Conservation (phyloP, 2,329 filamentous ascomycete genomes). For the Colletotrichum viniferum region DNA sequence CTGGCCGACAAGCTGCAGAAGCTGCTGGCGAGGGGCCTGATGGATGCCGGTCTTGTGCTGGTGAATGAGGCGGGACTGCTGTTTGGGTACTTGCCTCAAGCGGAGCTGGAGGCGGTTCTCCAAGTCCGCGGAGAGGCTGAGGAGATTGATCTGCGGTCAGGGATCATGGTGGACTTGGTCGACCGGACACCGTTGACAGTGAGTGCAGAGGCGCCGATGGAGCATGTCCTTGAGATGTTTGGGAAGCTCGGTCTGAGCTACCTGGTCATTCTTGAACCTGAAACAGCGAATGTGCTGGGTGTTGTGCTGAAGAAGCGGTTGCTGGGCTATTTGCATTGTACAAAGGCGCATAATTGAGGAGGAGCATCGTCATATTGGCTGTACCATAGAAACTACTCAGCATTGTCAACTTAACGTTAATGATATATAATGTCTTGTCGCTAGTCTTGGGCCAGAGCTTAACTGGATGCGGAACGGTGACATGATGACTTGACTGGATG, state of each 20-base stretch:
- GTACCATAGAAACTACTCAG: not conserved
- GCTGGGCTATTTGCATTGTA: conserved; percentile 4
- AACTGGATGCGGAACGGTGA: too few relatives aligned
- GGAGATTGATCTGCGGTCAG: conserved; percentile 34
- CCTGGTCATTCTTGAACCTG: conserved; percentile 57
- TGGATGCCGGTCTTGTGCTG: conserved; percentile 62
- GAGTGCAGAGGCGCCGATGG: conserved; percentile 56
- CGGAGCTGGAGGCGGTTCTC: conserved; percentile 56
- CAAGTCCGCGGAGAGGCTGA: conserved; percentile 31
- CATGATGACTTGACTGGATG: not conserved
- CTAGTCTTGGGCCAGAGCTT: not conserved
- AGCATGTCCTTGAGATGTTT: conserved; percentile 66
- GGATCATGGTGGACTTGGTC: conserved; percentile 49
- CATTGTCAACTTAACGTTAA: not conserved
- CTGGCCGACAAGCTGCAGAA: conserved; percentile 50
- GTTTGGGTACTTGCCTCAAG: conserved; percentile 59
- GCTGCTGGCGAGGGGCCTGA: conserved; percentile 53
- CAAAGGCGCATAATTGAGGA: not conserved
- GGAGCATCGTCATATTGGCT: not conserved
- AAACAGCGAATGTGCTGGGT: conserved; percentile 52
- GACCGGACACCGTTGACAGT: conserved; percentile 58
- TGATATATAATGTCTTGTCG: not conserved
- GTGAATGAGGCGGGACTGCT: conserved; percentile 51
- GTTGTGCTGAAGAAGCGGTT: conserved; percentile 64
- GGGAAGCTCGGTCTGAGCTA: conserved; percentile 59